phyloP scores from a whole-genome alignment of 1,284 basidiomycete genomes.

The Heimioporus retisporus region DNA sequence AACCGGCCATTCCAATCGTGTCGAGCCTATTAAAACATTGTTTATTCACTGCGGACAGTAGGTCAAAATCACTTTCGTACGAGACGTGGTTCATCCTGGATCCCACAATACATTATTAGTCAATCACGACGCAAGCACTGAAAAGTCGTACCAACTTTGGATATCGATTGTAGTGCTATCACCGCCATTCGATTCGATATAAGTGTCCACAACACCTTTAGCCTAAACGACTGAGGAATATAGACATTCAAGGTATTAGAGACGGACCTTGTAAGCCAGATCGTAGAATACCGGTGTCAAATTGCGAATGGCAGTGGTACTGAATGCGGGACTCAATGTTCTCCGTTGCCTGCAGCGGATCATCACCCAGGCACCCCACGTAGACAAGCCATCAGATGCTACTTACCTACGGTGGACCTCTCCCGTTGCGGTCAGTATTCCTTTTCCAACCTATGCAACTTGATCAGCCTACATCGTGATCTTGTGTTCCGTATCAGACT shows the following conservation, averaged over 20 bases:
- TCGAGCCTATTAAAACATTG: slow-evolving; percentile 56
- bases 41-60: slow-evolving; percentile 24
- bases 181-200: slow-evolving; percentile 49
- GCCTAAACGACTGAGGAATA: slow-evolving; percentile 26
- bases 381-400: too few species aligned
- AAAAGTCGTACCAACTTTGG: slow-evolving; percentile 43
- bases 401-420: slow-evolving; percentile 36
- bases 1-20: slow-evolving; percentile 69
- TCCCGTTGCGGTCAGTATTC: slow-evolving; percentile 30
- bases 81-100: slow-evolving; percentile 55
- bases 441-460: slow-evolving; percentile 28
- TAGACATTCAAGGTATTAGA: background rate
- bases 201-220: slow-evolving; percentile 57
- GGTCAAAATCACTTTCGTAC: background rate
- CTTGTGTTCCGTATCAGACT: background rate
- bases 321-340: slow-evolving; percentile 58
- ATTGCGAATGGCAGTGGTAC: slow-evolving; percentile 55
- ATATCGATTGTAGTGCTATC: slow-evolving; percentile 57
- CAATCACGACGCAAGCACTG: slow-evolving; percentile 20
- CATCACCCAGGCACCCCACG: too few species aligned
- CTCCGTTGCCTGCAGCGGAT: slow-evolving; percentile 52
- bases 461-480: background rate
- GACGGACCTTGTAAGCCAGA: slow-evolving; percentile 42
- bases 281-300: slow-evolving; percentile 59
- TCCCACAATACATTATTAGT: slow-evolving; percentile 27